Evolutionary conservation across 106 monocot species (phyloP).

Genomic region (Acorus calamus): DNA sequence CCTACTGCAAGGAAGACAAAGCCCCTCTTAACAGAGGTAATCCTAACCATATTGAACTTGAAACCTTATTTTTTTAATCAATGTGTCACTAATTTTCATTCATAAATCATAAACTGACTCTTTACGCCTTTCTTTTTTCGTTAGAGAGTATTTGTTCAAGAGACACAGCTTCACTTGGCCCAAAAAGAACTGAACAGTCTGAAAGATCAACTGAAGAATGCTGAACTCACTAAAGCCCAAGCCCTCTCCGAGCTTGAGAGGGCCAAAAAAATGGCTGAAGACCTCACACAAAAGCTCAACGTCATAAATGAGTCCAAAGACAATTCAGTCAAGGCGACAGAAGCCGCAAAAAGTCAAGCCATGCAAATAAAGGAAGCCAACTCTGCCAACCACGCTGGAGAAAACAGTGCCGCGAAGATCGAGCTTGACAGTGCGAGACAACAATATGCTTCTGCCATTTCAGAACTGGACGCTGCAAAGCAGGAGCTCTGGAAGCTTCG

Average conservation of each 20-base stretch:
- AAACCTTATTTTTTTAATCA: too few species aligned
- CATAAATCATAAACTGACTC: too few species aligned
- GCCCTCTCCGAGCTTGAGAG: constrained; percentile 14
- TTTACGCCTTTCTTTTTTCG: neutral
- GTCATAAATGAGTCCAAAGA: constrained; percentile 13
- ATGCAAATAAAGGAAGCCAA: constrained; percentile 22
- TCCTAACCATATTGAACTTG: neutral
- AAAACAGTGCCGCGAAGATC: constrained; percentile 12
- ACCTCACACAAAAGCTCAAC: constrained; percentile 15
- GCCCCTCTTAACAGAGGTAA: constrained; percentile 27
- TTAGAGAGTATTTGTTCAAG: constrained; percentile 10
- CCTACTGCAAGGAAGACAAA: constrained; percentile 34
- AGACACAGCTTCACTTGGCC: constrained; percentile 17
- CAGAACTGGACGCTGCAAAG: constrained; percentile 18
- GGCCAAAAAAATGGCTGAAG: constrained; percentile 16
- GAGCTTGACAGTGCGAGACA: constrained; percentile 42
- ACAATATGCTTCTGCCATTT: constrained; percentile 6
- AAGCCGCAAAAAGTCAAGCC: constrained; percentile 25
- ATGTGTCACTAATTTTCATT: too few species aligned
- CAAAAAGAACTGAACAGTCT: constrained; percentile 18
- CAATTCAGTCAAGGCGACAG: constrained; percentile 9
- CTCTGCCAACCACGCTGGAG: constrained; percentile 8
- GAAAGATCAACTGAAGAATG: constrained; percentile 18
- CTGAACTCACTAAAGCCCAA: constrained; percentile 13
- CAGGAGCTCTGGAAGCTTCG: constrained; percentile 16